Percentiles rank a stretch among this genome's conserved stretches.
Conservation (phyloP, 257 asterid genomes). For the Knoxia roxburghii region DNA sequence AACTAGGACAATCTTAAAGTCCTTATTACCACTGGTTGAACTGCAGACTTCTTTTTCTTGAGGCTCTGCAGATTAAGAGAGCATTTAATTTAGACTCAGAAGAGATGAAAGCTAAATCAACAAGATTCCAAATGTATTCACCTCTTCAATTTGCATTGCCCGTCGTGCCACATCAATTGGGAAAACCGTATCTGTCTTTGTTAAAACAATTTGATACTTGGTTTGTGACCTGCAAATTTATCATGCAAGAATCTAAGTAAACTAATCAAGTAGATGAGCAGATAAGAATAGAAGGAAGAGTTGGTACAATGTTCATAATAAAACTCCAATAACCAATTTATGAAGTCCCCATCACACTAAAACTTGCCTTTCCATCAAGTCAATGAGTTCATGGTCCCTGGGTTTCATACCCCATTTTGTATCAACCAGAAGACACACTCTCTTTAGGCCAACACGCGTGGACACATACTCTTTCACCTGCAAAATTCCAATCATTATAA, state of each 20-base stretch:
- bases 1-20: slow-evolving; percentile 11
- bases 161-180: slow-evolving; percentile 94
- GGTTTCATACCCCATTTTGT: slow-evolving; percentile 99
- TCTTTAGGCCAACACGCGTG: slow-evolving; percentile 67
- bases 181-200: slow-evolving; percentile 82
- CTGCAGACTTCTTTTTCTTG: slow-evolving; percentile 68
- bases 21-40: slow-evolving; percentile 76
- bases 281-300: not conserved
- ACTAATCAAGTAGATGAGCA: not conserved
- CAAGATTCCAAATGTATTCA: slow-evolving; percentile 16
- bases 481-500: slow-evolving; percentile 20
- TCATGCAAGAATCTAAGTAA: not conserved
- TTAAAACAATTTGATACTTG: slow-evolving; percentile 84
- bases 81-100: slow-evolving; percentile 10
- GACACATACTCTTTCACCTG: slow-evolving; percentile 96
- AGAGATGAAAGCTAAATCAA: not conserved
- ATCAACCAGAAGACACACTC: slow-evolving; percentile 90
- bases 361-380: slow-evolving; percentile 88
- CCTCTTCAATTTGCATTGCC: slow-evolving; percentile 99
- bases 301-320: not conserved
- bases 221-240: slow-evolving; percentile 56
- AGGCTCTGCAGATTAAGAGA: slow-evolving; percentile 56
- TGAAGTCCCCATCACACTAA: not conserved
- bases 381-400: slow-evolving; percentile 78
- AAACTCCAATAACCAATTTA: not conserved